A percentile compares a stretch with the other conserved stretches of the same genome.
Conservation (phyloP, 2,329 filamentous ascomycete genomes). For the Eurotiales sp. region DNA sequence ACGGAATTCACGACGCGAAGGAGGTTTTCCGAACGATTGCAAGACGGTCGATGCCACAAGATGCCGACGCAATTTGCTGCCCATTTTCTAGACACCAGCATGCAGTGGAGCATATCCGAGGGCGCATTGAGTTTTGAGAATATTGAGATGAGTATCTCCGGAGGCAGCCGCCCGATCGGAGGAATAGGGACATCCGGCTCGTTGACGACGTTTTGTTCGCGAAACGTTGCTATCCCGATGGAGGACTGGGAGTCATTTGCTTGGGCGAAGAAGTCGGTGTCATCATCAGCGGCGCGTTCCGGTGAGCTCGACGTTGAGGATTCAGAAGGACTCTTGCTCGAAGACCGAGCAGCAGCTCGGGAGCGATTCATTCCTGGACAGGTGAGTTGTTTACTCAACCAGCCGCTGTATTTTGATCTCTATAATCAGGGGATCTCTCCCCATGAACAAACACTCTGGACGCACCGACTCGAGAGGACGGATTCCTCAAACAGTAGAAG, state of each 20-base stretch:
- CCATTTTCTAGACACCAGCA: slow-evolving; percentile 94
- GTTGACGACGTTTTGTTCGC: slow-evolving; percentile 67
- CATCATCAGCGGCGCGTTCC: slow-evolving; percentile 67
- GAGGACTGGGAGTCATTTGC: slow-evolving; percentile 90
- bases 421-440: slow-evolving; percentile 1
- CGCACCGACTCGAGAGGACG: background rate
- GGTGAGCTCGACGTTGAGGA: slow-evolving; percentile 46
- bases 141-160: slow-evolving; percentile 90
- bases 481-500: no score
- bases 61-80: slow-evolving; percentile 87
- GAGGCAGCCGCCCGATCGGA: slow-evolving; percentile 79
- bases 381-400: background rate
- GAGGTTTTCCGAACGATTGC: slow-evolving; percentile 80
- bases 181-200: slow-evolving; percentile 31
- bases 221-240: slow-evolving; percentile 72
- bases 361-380: slow-evolving; percentile 34
- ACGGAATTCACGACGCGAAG: slow-evolving; percentile 77
- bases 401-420: background rate
- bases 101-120: slow-evolving; percentile 76
- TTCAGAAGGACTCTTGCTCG: slow-evolving; percentile 40
- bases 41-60: slow-evolving; percentile 90
- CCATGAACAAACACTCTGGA: background rate
- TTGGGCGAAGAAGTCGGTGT: slow-evolving; percentile 86
- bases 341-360: slow-evolving; percentile 32
- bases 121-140: slow-evolving; percentile 78